Conservation (phyloP, 2,329 filamentous ascomycete genomes). For the Daldinia sp. region DNA sequence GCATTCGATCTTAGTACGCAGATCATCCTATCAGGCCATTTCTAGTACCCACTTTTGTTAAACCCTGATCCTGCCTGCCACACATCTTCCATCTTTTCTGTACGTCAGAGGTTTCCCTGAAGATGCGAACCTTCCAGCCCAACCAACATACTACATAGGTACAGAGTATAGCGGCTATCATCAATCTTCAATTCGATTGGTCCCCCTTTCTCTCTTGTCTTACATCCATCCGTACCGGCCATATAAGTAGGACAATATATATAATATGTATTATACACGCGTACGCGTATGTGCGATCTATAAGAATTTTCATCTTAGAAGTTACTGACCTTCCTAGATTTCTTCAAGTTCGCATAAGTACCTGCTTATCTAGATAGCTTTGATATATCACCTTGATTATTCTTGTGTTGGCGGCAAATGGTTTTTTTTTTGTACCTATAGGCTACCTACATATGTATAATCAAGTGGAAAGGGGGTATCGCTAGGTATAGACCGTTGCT, state of each 20-base stretch:
- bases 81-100: neutral
- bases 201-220: neutral
- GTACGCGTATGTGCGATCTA: neutral
- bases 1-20: conserved; percentile 34
- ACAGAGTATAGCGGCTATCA: neutral
- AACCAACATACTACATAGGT: too few species aligned
- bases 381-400: neutral
- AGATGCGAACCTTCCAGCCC: neutral
- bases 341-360: neutral
- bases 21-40: conserved; percentile 35
- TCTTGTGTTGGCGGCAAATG: neutral
- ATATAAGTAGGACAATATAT: neutral
- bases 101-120: conserved; percentile 1
- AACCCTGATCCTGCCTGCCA: conserved; percentile 5
- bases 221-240: neutral
- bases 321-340: too few species aligned
- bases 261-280: neutral
- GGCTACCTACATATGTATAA: neutral
- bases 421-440: neutral
- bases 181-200: neutral
- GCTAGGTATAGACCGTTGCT: neutral
- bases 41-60: conserved; percentile 4
- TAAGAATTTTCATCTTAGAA: neutral
- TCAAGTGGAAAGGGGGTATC: neutral
- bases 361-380: neutral